Evolutionary conservation across 441 rosid species (phyloP), one percentile per base, ranked within the genome.

Genomic region (California macrophylla): DNA sequence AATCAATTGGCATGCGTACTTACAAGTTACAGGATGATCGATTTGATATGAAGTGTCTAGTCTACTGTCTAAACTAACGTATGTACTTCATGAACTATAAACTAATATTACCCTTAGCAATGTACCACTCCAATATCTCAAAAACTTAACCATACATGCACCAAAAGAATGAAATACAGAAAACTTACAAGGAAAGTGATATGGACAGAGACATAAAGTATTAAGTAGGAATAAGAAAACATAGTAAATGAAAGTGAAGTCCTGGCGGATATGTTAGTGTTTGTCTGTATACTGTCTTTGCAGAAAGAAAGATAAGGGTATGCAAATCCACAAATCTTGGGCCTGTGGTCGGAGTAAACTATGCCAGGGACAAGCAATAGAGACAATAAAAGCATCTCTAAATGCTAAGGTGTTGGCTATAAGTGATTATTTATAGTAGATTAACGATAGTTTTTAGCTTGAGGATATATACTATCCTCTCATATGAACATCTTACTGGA

Each of bases 341-440:
- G 58, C 58, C 58, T 50, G 5, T 47, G 23, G 4, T 64, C 69
- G 71, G 54, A 10, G 47, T 60, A 75, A 70, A 47, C 77, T 2
- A 68, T 36, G 78, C 64, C 24, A 34, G 15, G 6, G 36, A 52
- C 16, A 20, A 12, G 63, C 16, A 64, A 60, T 58, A 68, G 21
- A 66, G 71, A 56, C 77, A 67, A 66, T 36, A 18, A 6, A 6
- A 64, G 72, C 66, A 67, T 56, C 62, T 75, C 70, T 69, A 15
- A 69, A 21, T 66, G 67, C 47, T 45, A 13, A 32, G 34, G 66
- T 42, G 32, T 73, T 21, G 7, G 10, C 15, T 13, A 28, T 69
- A 38, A 65, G 9, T 3, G 6, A 9, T 4, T 8, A 15, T 56
- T 47, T 30, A 26, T 50, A 8, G 10, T 18, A 69, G 4, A 18